These are phyloP conservation scores for Aureobasidium vineae DNA, from an alignment of 2,329 filamentous ascomycete species.

Conservation along the genomic window DNA sequence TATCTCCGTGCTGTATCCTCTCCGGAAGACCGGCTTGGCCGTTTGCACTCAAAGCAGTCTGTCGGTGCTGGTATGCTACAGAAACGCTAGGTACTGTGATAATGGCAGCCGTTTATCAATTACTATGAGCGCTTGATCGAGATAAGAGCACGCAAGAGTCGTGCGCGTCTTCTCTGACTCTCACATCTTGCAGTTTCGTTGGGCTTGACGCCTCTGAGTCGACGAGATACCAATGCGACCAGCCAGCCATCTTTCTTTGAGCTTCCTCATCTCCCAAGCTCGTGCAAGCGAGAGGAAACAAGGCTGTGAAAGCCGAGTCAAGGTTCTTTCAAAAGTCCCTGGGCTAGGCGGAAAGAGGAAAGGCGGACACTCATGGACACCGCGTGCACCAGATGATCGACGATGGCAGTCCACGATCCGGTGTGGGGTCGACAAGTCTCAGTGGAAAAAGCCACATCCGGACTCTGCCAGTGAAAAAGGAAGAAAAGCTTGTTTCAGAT, in stretches of 20 bases:
- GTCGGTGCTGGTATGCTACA: background rate
- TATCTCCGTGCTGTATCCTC: background rate
- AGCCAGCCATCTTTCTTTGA: background rate
- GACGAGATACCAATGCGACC: background rate
- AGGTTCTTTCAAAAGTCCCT: constrained; percentile 22
- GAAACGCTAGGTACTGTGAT: background rate
- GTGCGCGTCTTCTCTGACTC: background rate
- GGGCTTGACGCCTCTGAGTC: background rate
- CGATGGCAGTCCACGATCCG: constrained; percentile 1
- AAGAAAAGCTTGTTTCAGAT: constrained; percentile 16
- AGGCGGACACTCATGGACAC: background rate
- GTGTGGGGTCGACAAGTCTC: constrained; percentile 15
- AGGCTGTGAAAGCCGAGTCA: constrained; percentile 1
- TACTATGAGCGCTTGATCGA: background rate
- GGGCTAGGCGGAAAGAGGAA: constrained; percentile 9
- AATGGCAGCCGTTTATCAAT: constrained; percentile 8
- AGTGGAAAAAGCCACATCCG: background rate
- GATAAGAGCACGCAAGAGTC: constrained; percentile 7
- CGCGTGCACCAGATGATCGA: constrained; percentile 9
- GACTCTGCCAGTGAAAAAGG: background rate
- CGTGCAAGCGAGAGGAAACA: background rate
- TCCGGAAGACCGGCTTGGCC: constrained; percentile 3
- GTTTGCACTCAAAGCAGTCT: constrained; percentile 2
- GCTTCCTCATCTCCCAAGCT: background rate
- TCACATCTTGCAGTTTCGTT: background rate